These are phyloP conservation scores for Liquidambar formosana DNA, from an alignment of 164 flowering plant genomes.

Conservation along the genomic window DNA sequence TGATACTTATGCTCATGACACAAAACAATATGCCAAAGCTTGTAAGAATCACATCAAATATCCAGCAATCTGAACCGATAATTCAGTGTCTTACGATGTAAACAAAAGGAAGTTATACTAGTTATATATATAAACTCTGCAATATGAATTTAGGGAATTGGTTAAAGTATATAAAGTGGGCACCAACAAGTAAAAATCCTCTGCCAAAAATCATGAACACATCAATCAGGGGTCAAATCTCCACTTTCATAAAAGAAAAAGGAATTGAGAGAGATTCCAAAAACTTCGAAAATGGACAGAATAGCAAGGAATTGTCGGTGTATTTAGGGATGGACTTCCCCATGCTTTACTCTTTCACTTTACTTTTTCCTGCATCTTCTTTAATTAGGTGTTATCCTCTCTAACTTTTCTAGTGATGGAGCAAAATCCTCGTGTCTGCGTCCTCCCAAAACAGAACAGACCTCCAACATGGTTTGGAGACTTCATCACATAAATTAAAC, in stretches of 20 bases:
- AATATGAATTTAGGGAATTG: not conserved
- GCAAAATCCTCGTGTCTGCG: not conserved
- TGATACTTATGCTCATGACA: not conserved
- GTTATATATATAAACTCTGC: not conserved
- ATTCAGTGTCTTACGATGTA: not conserved
- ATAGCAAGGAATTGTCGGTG: slow-evolving; percentile 17
- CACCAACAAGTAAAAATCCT: slow-evolving; percentile 1
- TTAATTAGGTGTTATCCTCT: slow-evolving; percentile 15
- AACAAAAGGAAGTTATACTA: not conserved
- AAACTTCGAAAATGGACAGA: slow-evolving; percentile 5
- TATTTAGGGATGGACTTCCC: slow-evolving; percentile 13
- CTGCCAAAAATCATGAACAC: slow-evolving; percentile 3
- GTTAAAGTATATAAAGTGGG: not conserved
- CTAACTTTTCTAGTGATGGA: slow-evolving; percentile 16
- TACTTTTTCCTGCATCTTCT: slow-evolving; percentile 15
- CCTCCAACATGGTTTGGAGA: not conserved
- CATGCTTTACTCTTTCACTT: slow-evolving; percentile 21
- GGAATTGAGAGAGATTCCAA: slow-evolving; percentile 17
- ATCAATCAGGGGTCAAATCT: slow-evolving; percentile 22
- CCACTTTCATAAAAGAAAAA: slow-evolving; percentile 30
- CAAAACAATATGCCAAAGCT: not conserved
- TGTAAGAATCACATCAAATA: not conserved
- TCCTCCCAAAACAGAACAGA: not conserved
- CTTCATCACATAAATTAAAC: not conserved
- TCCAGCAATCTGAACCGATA: not conserved